These are phyloP conservation scores for Andrographis paniculata DNA, from an alignment of 305 asterid genomes.

Conservation along the genomic window DNA sequence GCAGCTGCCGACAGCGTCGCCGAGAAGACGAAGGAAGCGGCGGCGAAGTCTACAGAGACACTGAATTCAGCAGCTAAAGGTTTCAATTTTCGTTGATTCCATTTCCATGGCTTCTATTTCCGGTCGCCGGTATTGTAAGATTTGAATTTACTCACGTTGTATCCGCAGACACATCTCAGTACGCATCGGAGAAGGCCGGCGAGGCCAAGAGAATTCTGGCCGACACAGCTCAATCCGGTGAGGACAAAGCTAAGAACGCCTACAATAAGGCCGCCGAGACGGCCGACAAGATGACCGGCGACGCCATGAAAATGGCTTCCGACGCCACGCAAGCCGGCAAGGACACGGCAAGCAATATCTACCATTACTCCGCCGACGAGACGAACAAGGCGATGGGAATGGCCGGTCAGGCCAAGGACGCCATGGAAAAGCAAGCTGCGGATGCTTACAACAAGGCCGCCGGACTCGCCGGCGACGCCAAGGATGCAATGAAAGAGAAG, in stretches of 20 bases:
- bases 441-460: conserved; percentile 15
- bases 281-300: background rate
- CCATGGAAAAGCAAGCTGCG: background rate
- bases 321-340: no score
- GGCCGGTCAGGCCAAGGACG: no score
- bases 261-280: conserved; percentile 15
- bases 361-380: no score
- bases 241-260: conserved; percentile 18
- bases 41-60: conserved; percentile 30
- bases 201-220: conserved; percentile 25
- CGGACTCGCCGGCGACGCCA: conserved; percentile 12
- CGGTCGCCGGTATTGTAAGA: no score
- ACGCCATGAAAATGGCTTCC: conserved; percentile 16
- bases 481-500: conserved; percentile 15
- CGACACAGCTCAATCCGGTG: conserved; percentile 20
- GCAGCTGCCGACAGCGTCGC: conserved; percentile 16
- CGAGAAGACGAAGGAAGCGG: conserved; percentile 28
- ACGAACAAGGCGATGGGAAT: no score
- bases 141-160: background rate
- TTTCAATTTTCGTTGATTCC: background rate
- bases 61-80: conserved; percentile 37
- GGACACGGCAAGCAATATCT: no score
- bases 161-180: conserved; percentile 34
- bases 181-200: conserved; percentile 36
- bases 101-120: background rate